A percentile compares a stretch with the other conserved stretches of the same genome.
Conservation (phyloP, 805 yeast genomes). For the Ogataea trehaloabstinens region DNA sequence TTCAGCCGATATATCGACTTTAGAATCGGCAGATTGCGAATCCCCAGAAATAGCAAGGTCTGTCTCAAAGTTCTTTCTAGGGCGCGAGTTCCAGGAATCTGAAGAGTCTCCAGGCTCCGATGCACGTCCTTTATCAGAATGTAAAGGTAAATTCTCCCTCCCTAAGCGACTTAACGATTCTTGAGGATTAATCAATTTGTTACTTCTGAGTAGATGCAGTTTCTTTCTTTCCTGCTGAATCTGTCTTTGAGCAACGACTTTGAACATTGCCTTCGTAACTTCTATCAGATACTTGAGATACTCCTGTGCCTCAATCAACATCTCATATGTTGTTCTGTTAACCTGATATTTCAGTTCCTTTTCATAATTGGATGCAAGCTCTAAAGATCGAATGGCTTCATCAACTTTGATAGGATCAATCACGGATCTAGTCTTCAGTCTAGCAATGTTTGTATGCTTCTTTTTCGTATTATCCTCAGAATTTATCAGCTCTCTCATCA, state of each 20-base stretch:
- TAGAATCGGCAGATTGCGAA: constrained; percentile 9
- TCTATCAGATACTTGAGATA: constrained; percentile 58
- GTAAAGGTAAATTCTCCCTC: constrained; percentile 56
- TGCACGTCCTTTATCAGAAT: background rate
- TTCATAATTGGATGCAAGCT: constrained; percentile 74
- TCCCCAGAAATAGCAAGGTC: constrained; percentile 8
- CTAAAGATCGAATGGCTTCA: constrained; percentile 79
- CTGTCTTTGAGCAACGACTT: constrained; percentile 60
- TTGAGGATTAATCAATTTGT: constrained; percentile 38
- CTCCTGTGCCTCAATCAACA: constrained; percentile 69
- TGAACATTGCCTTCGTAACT: constrained; percentile 48
- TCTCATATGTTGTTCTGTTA: constrained; percentile 79
- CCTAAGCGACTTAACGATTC: constrained; percentile 70
- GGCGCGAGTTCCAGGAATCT: constrained; percentile 36
- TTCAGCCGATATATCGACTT: constrained; percentile 24
- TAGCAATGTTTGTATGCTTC: constrained; percentile 69
- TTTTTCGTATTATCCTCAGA: constrained; percentile 74
- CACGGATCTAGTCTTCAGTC: constrained; percentile 66
- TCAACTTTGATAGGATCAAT: constrained; percentile 88
- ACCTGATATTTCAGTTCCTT: constrained; percentile 75
- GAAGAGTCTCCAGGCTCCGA: constrained; percentile 10
- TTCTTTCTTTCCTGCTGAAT: constrained; percentile 87
- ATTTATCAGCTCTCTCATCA: constrained; percentile 83
- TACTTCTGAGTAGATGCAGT: constrained; percentile 63
- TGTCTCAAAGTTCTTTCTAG: constrained; percentile 24